Evolutionary conservation across 768 basidiomycete species (phyloP), one percentile per base, ranked within the genome.

Genomic region (Hortiboletus campestris): DNA sequence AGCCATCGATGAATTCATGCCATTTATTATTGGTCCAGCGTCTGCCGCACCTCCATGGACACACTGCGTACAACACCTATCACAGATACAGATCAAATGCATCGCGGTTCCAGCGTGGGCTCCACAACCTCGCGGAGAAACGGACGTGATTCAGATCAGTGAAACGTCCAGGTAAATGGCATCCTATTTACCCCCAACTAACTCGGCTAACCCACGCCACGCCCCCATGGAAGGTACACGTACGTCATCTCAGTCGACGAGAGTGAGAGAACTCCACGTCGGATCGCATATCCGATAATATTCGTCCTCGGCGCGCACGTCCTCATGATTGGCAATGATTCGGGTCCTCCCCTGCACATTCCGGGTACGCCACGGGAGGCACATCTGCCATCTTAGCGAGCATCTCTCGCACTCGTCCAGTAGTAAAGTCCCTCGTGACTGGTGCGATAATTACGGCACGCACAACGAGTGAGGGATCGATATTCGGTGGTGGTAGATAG

Each of bases 361-460:
- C 56, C 9, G 71, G 67, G 47, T 69, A 71, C 2, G 55, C 44
- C 43, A 70, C 53, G 6, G 58, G 47, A 19, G 47, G 25, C 32
- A 67, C 29, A 10, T 57, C 53, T 14, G 40, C 69, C 63, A 71
- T 52, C 13, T 43, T 46, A 46, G 55, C 54, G 9, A 72, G 55
- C 58, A 65, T 49, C 25, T 61, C 60, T 29, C 63, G 67, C 42
- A 71, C 63, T 13, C 53, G 64, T 29, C 34, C 41, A 13, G 56
- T 64, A 57, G 80, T 77, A 59, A 87, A 68, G 57, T 82, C 83
- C 29, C 69, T 67, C 25, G 75, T 67, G 11, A 58, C 73, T 7
- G 75, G 75, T 14, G 76, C 73, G 16, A 84, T 72, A 31, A 84
- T 65, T 39, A 86, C 69, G 6, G 84, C 86, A 17, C 78, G 79